phyloP scores from a whole-genome alignment of 1,284 basidiomycete species.

The Anthracocystis panici-leucophaei region DNA sequence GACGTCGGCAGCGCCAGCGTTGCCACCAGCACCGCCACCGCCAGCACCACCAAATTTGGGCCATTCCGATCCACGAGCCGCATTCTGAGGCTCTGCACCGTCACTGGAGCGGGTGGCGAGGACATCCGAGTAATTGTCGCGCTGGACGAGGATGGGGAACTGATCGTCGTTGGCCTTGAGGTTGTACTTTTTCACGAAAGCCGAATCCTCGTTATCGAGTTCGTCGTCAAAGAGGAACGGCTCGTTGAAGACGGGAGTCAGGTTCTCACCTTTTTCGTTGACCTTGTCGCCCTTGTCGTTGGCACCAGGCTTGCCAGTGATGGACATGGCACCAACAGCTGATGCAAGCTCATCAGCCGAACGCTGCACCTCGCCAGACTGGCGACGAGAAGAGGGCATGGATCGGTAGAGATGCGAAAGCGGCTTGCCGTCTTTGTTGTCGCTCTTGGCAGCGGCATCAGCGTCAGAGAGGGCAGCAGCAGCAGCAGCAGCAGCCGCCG shows the following conservation, averaged over 20 bases:
- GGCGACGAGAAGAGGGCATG: constrained; percentile 50
- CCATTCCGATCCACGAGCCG: constrained; percentile 89
- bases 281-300: constrained; percentile 4
- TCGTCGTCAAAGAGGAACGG: constrained; percentile 68
- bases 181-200: constrained; percentile 69
- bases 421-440: constrained; percentile 5
- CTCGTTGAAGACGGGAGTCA: constrained; percentile 65
- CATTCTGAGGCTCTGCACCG: constrained; percentile 14
- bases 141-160: constrained; percentile 74
- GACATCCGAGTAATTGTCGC: background rate
- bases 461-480: constrained; percentile 22
- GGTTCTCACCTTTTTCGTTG: constrained; percentile 32
- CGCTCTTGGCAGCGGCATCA: constrained; percentile 7
- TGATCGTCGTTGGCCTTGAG: constrained; percentile 72
- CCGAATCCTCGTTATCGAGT: constrained; percentile 66
- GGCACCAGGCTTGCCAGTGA: constrained; percentile 15
- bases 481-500: constrained; percentile 15
- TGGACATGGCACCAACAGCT: constrained; percentile 36
- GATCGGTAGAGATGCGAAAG: constrained; percentile 37
- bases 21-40: constrained; percentile 54
- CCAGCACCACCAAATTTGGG: constrained; percentile 80
- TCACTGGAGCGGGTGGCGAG: too few relatives aligned
- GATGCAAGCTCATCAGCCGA: constrained; percentile 31
- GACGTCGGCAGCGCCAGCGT: background rate
- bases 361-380: constrained; percentile 18